phyloP scores from a whole-genome alignment of 768 basidiomycete species.

The Boletus pseudopeckii region DNA sequence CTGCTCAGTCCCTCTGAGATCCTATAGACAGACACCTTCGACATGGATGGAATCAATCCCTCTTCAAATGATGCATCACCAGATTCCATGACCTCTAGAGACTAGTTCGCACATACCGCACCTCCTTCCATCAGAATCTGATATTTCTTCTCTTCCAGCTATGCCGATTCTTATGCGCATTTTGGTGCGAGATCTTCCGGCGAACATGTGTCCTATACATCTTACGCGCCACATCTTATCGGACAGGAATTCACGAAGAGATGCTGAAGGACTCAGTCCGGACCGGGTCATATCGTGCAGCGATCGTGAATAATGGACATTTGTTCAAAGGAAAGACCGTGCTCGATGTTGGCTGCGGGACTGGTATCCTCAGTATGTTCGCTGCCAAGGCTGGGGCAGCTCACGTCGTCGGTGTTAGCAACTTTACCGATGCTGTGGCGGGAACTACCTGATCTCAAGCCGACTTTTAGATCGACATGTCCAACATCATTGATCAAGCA shows the following conservation, averaged over 20 bases:
- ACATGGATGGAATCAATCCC: slow-evolving; percentile 31
- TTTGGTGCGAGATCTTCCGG: slow-evolving; percentile 57
- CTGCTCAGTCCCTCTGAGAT: background rate
- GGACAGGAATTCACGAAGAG: slow-evolving; percentile 92
- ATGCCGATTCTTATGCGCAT: slow-evolving; percentile 95
- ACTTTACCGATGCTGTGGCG: slow-evolving; percentile 2
- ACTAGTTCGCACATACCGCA: slow-evolving; percentile 65
- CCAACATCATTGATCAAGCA: slow-evolving; percentile 99
- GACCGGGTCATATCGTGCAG: slow-evolving; percentile 90
- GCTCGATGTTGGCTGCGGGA: slow-evolving; percentile 97
- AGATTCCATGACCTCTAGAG: slow-evolving; percentile 76
- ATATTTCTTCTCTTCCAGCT: slow-evolving; percentile 53
- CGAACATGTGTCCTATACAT: background rate
- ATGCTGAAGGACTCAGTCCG: slow-evolving; percentile 98
- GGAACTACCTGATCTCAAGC: slow-evolving; percentile 12
- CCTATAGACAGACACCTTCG: slow-evolving; percentile 3
- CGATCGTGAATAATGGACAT: slow-evolving; percentile 92
- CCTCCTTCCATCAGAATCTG: slow-evolving; percentile 33
- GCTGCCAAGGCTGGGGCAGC: slow-evolving; percentile 94
- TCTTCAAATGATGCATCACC: slow-evolving; percentile 24
- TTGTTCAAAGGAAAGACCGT: slow-evolving; percentile 97
- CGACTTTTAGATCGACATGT: slow-evolving; percentile 88
- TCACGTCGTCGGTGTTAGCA: slow-evolving; percentile 85
- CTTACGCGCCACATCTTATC: slow-evolving; percentile 5
- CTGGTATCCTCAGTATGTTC: slow-evolving; percentile 97